Base-by-base conservation (phyloP, 2,329 filamentous ascomycete genomes). In the Verticillium dahliae region DNA sequence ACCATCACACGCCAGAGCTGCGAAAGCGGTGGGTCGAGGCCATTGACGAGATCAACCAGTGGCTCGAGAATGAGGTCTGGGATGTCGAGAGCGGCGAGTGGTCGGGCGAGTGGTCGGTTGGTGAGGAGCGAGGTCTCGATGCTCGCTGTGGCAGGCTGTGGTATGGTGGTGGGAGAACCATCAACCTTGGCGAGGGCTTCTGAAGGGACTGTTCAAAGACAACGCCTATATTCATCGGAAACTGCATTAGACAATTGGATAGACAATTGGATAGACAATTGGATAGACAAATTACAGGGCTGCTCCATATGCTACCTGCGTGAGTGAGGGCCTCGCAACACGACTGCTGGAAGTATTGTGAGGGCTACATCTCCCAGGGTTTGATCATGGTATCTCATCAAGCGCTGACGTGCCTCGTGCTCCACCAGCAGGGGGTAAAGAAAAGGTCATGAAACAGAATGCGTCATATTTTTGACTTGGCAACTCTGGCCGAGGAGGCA, bases 131-230 rank as follows among this genome's bases (percentile, higher is more conserved):
- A 68, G 93, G 93, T 0, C 75, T 97, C 60, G 90, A 94, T 69
- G 86, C 86, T 62, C 84, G 91, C 55, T 85, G 83, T 65, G 94
- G 94, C 0, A 80, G 82, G 6, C 75, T 97, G 55, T 98, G 93
- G 92, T 97, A 97, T 76, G 94, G 90, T 39, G 90, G 87, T 33
- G 93, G 93, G 1, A 83, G 90, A 65, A 89, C 86, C 3, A 81
- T 96, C 63, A 76, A 81, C 69, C 60, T 81, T 18, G 86, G 86
- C 18, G 85, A 87, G 71, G 86, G 86, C 0, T 88, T 87, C 70
- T 88, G 66, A 68, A 56, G 11, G 27, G n/a, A 52, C 6, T 60
- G 10, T 7, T 18, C 55, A 2, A 10, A 9, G 18, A 10, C 35
- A 3, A 9, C 13, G 45, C 22, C 45, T 3, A 33, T 37, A 35